These are phyloP conservation scores for Lumnitzera racemosa DNA, from an alignment of 345 rosid species.

Conservation along the genomic window DNA sequence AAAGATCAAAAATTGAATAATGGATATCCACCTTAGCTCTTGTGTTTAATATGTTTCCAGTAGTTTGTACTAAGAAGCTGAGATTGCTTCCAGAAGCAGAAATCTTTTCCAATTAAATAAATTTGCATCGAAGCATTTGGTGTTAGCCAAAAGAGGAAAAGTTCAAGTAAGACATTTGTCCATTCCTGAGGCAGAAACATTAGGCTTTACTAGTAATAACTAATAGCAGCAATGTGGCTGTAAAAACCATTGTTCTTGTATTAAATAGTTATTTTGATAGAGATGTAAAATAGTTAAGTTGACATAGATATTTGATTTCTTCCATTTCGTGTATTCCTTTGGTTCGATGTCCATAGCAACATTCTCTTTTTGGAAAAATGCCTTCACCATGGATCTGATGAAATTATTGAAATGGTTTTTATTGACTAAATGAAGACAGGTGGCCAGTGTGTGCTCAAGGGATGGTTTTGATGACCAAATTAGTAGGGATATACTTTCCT, in stretches of 20 bases:
- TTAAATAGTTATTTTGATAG: neutral
- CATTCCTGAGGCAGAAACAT: conserved; percentile 12
- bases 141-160: conserved; percentile 4
- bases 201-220: neutral
- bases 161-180: neutral
- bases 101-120: conserved; percentile 3
- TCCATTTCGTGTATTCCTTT: conserved; percentile 7
- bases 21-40: conserved; percentile 11
- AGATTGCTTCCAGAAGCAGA: conserved; percentile 15
- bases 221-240: neutral
- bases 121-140: conserved; percentile 9
- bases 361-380: conserved; percentile 1
- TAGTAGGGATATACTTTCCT: too few species aligned
- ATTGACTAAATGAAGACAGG: conserved; percentile 10
- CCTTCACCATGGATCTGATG: neutral
- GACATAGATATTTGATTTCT: neutral
- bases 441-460: conserved; percentile 15
- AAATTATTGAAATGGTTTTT: neutral
- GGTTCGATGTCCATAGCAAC: conserved; percentile 14
- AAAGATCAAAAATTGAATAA: too few species aligned
- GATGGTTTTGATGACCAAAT: conserved; percentile 14
- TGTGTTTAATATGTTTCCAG: conserved; percentile 19
- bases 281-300: neutral
- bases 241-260: conserved; percentile 2
- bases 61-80: conserved; percentile 29